A percentile compares a stretch with the other conserved stretches of the same genome.
These are phyloP conservation scores for Stellera chamaejasme DNA, from an alignment of 345 rosid genomes.

Conservation along the genomic window DNA sequence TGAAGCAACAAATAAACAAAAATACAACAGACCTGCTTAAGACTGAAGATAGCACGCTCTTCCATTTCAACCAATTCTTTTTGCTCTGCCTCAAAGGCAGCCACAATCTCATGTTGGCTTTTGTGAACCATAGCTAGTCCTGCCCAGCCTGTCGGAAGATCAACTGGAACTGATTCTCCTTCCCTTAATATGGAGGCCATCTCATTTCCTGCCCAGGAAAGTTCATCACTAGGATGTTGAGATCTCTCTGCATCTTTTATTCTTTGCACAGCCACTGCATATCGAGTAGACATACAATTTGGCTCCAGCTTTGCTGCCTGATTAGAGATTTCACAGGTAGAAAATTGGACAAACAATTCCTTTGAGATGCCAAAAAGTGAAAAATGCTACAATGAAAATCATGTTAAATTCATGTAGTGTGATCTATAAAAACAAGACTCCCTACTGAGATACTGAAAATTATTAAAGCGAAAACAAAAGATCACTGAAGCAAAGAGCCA, in stretches of 20 bases:
- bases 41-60: constrained; percentile 66
- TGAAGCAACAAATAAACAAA: constrained; percentile 4
- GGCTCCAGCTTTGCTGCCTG: constrained; percentile 95
- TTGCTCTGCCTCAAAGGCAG: constrained; percentile 61
- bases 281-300: constrained; percentile 88
- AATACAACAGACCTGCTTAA: constrained; percentile 58
- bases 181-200: constrained; percentile 95
- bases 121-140: constrained; percentile 94
- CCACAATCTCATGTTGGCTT: constrained; percentile 80
- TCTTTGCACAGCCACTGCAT: constrained; percentile 85
- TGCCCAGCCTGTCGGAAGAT: constrained; percentile 79
- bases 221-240: constrained; percentile 85
- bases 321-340: constrained; percentile 11
- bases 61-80: constrained; percentile 57
- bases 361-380: background rate
- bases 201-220: constrained; percentile 91
- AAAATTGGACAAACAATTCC: too few relatives aligned
- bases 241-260: constrained; percentile 91
- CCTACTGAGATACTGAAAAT: constrained; percentile 4
- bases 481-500: constrained; percentile 36
- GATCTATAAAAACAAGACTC: too few relatives aligned
- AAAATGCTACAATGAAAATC: too few relatives aligned
- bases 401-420: too few relatives aligned
- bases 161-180: constrained; percentile 74
- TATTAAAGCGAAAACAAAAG: constrained; percentile 14